Evolutionary conservation across 352 stramenopile genomes (phyloP), one percentile per base, ranked within the genome.

Genomic region (Phytopythium mirpurense): DNA sequence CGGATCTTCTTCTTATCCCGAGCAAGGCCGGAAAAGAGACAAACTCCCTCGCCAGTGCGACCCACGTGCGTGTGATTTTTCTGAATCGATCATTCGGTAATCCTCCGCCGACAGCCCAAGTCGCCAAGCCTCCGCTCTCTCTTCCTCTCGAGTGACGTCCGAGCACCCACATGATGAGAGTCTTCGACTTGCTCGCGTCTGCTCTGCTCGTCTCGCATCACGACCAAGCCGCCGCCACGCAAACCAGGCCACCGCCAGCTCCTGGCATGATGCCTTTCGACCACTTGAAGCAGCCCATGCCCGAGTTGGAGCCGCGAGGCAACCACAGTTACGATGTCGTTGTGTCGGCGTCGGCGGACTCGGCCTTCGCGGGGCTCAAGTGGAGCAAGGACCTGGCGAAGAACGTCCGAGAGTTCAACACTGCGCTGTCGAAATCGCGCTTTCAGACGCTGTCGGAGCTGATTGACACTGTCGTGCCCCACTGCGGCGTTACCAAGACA

Each of bases 401-500:
- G 19, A 58, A 45, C 32, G 15, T 32, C 1, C 19, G 37, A 14
- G 27, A 41, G 21, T 52, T 58, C 41, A 36, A 50, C 24, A 35
- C 27, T 2, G 40, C 19, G 8, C 34, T 58, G 27, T 4, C 36
- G 11, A 7, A 15, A 26, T 58, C 52, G 27, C 27, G 23, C 14
- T 58, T 52, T 27, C 40, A 37, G 14, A 54, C 59, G 31, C 46
- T 70, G 4, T 27, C 37, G 10, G 59, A 52, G 26, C 46, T 70
- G 38, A 35, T 70, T 8, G 63, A 70, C 45, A 37, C 38, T 12
- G 35, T 40, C 16, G 57, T 62, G 14, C 46, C 51, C 18, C 45
- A 46, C 18, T 68, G 62, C 38, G 51, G 54, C 21, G 46, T 32
- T 32, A 59, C 53, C 40, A 29, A 26, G 37, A 48, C 23, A 12